Percentiles rank a stretch among this genome's conserved stretches.
These are phyloP conservation scores for Chrysosporium queenslandicum DNA, from an alignment of 2,329 filamentous ascomycete species.

Conservation along the genomic window DNA sequence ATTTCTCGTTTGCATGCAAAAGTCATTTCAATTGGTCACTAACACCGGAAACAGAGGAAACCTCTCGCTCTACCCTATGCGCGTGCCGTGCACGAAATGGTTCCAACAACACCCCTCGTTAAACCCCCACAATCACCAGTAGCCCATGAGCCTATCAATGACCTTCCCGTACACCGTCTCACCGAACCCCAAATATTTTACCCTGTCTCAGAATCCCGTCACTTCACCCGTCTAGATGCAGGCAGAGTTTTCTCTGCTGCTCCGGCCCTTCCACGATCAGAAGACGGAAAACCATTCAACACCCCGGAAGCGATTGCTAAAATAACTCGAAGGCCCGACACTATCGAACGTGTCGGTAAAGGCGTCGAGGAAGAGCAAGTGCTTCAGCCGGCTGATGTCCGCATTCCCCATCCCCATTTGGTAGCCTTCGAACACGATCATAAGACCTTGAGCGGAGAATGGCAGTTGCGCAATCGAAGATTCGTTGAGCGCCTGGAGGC, in stretches of 20 bases:
- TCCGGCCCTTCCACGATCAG: slow-evolving; percentile 26
- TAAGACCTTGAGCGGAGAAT: slow-evolving; percentile 28
- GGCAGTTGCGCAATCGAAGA: slow-evolving; percentile 26
- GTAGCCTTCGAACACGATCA: slow-evolving; percentile 42
- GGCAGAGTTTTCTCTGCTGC: slow-evolving; percentile 49
- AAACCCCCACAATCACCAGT: slow-evolving; percentile 29
- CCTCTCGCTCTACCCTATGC: slow-evolving; percentile 66
- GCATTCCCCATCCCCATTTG: slow-evolving; percentile 55
- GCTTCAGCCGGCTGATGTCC: slow-evolving; percentile 52
- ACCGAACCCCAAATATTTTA: slow-evolving; percentile 50
- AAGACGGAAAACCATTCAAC: slow-evolving; percentile 24
- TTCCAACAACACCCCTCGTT: slow-evolving; percentile 55
- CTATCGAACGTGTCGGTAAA: slow-evolving; percentile 37
- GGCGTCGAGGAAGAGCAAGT: slow-evolving; percentile 37
- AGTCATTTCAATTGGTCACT: slow-evolving; percentile 13
- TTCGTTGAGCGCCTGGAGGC: slow-evolving; percentile 38
- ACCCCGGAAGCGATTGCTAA: slow-evolving; percentile 26
- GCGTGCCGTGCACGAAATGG: slow-evolving; percentile 65
- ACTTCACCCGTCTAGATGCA: slow-evolving; percentile 56
- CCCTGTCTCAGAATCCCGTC: slow-evolving; percentile 53
- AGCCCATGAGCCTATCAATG: slow-evolving; percentile 54
- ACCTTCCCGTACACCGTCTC: slow-evolving; percentile 50
- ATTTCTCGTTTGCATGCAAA: background rate
- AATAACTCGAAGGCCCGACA: slow-evolving; percentile 24
- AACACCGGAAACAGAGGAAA: slow-evolving; percentile 53